phyloP scores from a whole-genome alignment of 2,329 filamentous ascomycete genomes.

The Phoma herbarum region DNA sequence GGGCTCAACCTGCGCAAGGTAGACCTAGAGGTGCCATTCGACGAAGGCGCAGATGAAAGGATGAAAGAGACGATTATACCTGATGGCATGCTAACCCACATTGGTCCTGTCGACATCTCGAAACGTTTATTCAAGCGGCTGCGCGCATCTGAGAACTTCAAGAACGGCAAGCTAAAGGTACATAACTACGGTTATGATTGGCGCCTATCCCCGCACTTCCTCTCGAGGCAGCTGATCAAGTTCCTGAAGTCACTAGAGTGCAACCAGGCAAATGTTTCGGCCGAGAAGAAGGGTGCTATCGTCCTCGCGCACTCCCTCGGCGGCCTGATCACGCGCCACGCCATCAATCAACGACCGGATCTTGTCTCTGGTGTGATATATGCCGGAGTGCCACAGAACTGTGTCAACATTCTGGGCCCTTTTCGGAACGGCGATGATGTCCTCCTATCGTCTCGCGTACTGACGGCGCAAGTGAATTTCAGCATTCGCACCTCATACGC shows the following conservation, averaged over 20 bases:
- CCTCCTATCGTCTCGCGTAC: constrained; percentile 83
- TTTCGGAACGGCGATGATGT: constrained; percentile 93
- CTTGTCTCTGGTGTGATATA: constrained; percentile 88
- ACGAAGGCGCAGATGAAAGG: constrained; percentile 80
- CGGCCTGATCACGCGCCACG: constrained; percentile 86
- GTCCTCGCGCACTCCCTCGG: constrained; percentile 89
- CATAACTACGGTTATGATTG: constrained; percentile 97
- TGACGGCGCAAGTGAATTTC: constrained; percentile 94
- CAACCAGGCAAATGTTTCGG: constrained; percentile 67
- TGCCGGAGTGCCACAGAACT: constrained; percentile 83
- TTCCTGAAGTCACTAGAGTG: constrained; percentile 79
- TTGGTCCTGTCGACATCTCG: constrained; percentile 91
- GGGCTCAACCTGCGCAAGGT: constrained; percentile 91
- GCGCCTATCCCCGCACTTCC: constrained; percentile 81
- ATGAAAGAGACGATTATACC: constrained; percentile 86
- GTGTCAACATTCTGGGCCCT: constrained; percentile 90
- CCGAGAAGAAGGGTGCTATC: constrained; percentile 71
- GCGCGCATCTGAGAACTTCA: constrained; percentile 75
- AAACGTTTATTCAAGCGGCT: constrained; percentile 81
- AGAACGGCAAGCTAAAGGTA: constrained; percentile 74
- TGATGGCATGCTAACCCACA: constrained; percentile 88
- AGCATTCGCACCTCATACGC: constrained; percentile 86
- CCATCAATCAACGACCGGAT: constrained; percentile 83
- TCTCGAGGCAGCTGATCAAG: constrained; percentile 74
- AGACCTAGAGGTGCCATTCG: constrained; percentile 85